Evolutionary conservation across 148 eudicot genomes (phyloP).

Genomic region (Vaccinium myrtillus): DNA sequence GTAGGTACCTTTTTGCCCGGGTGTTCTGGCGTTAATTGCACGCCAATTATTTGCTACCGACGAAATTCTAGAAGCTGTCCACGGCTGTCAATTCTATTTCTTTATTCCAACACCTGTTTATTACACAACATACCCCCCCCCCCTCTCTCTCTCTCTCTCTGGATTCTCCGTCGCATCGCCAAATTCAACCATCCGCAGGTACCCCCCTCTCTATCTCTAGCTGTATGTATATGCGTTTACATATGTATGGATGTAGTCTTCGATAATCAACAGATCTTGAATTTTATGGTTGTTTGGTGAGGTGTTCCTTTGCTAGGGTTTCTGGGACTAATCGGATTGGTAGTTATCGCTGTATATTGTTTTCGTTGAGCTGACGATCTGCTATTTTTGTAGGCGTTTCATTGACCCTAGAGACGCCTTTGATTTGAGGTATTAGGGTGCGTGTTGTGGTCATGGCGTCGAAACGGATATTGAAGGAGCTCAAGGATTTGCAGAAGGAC

Average conservation of each 20-base stretch:
- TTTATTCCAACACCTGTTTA: neutral
- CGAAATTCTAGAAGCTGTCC: slow-evolving; percentile 12
- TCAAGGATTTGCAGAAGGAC: slow-evolving; percentile 47
- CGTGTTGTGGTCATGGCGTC: slow-evolving; percentile 28
- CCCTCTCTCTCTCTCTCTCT: neutral
- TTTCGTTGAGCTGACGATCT: slow-evolving; percentile 6
- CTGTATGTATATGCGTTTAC: neutral
- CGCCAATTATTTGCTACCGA: neutral
- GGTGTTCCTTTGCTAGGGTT: slow-evolving; percentile 13
- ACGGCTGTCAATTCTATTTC: neutral
- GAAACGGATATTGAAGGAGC: slow-evolving; percentile 42
- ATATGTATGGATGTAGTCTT: neutral
- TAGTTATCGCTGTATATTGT: neutral
- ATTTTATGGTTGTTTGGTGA: neutral
- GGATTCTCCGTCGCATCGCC: neutral
- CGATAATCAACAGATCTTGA: neutral
- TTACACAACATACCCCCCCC: neutral
- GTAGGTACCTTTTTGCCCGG: neutral
- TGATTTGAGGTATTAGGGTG: slow-evolving; percentile 1
- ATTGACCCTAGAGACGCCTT: neutral
- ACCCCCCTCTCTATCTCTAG: neutral
- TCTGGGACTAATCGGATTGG: neutral
- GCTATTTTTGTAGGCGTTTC: slow-evolving; percentile 1
- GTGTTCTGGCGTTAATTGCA: neutral
- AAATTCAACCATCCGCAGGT: neutral